These are phyloP conservation scores for Naganishia kalamii DNA, from an alignment of 768 basidiomycete genomes.

Conservation along the genomic window DNA sequence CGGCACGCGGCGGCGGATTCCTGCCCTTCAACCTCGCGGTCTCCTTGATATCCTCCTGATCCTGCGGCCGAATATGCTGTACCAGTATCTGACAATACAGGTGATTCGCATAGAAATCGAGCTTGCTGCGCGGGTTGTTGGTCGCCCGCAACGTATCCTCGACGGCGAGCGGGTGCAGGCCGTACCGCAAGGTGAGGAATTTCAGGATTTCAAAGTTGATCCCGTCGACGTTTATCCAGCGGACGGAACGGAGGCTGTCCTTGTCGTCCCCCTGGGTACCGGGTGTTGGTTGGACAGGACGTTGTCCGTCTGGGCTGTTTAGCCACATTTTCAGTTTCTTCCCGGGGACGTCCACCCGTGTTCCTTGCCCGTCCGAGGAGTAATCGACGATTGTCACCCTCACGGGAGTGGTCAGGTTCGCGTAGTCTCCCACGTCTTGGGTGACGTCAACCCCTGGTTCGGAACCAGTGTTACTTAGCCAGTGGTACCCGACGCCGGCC, in stretches of 20 bases:
- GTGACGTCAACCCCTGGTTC: slow-evolving; percentile 46
- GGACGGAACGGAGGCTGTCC: slow-evolving; percentile 32
- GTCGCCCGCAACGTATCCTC: slow-evolving; percentile 42
- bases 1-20: not conserved
- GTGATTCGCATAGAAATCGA: slow-evolving; percentile 46
- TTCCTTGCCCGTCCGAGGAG: slow-evolving; percentile 31
- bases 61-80: slow-evolving; percentile 36
- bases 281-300: slow-evolving; percentile 13
- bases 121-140: slow-evolving; percentile 43
- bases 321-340: slow-evolving; percentile 39
- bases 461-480: slow-evolving; percentile 40
- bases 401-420: slow-evolving; percentile 32
- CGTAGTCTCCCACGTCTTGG: slow-evolving; percentile 41
- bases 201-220: slow-evolving; percentile 45
- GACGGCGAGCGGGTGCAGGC: slow-evolving; percentile 43
- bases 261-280: not conserved
- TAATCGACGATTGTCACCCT: slow-evolving; percentile 43
- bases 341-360: slow-evolving; percentile 39
- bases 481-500: slow-evolving; percentile 29
- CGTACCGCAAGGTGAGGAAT: slow-evolving; percentile 37
- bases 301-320: slow-evolving; percentile 29
- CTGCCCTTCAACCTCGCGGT: not conserved
- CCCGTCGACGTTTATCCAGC: slow-evolving; percentile 41
- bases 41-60: slow-evolving; percentile 19
- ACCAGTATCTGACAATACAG: slow-evolving; percentile 43